Base-by-base conservation (phyloP, 2,329 filamentous ascomycete genomes). In the Hymenoscyphus repandus region DNA sequence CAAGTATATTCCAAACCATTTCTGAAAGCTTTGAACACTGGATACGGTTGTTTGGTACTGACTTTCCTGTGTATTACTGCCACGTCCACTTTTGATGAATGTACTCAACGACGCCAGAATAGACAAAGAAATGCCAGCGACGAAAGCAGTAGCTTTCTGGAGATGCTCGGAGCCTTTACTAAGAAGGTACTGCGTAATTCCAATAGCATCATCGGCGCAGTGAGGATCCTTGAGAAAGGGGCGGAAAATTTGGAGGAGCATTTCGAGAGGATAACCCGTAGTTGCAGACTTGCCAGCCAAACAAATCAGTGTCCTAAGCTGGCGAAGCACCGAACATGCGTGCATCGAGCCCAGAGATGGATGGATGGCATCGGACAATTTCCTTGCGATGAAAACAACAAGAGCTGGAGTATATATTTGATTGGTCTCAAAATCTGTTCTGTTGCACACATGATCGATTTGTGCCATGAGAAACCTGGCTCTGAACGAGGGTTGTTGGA, bases 161-260 rank as follows among this genome's bases (percentile, higher is more conserved):
- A 99, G 73, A 64, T 92, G 83, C 5, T 70, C 60, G 13, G 72
- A 71, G 6, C 92, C 90, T 46, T 79, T 77, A 5, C 79, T 73
- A 12, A 97, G 74, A 1, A 99, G 76, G 68, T 95, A 96, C 66
- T 90, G 86, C 53, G 88, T 83, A 32, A 99, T 79, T 0, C 91
- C 92, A 40, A 97, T 76, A 1, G 88, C 85, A 70, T 99, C 93
- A 63, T 96, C 89, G 9, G 91, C 88, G 67, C 92, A 97, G 63
- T 95, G 86, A 0, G 85, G 78, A 59, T 97, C 86, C 1, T 85
- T 85, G 5, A 97, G 73, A 58, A 90, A 95, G 0, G 83, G 82
- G 9, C 86, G 78, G 17, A 96, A 74, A 1, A 87, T 85, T 61
- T 90, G 88, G 1, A 99, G 75, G 0, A 95, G 75, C 88, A 96